Evolutionary conservation across 257 asterid genomes (phyloP).

Genomic region (Primulina huaijiensis): DNA sequence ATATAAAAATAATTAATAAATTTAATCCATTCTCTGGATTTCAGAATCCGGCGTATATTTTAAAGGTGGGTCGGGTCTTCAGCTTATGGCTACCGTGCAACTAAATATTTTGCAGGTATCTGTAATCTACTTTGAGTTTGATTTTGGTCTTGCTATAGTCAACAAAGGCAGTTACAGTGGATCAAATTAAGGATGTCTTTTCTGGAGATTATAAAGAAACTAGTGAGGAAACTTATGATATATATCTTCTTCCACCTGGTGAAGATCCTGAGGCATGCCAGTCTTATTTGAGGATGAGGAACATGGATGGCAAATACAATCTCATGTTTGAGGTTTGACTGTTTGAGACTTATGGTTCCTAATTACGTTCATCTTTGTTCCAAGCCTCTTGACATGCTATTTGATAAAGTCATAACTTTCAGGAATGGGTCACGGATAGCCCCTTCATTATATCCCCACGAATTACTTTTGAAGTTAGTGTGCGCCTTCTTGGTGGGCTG

Average conservation of each 20-base stretch:
- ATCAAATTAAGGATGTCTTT: slow-evolving; percentile 75
- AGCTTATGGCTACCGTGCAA: slow-evolving; percentile 23
- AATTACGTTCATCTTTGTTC: slow-evolving; percentile 13
- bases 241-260: slow-evolving; percentile 97
- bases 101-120: not conserved
- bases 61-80: slow-evolving; percentile 56
- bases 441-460: slow-evolving; percentile 98
- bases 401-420: slow-evolving; percentile 30
- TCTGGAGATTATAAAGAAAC: slow-evolving; percentile 56
- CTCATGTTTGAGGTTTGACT: slow-evolving; percentile 96
- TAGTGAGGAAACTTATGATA: slow-evolving; percentile 92
- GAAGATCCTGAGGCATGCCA: slow-evolving; percentile 99
- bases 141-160: slow-evolving; percentile 50
- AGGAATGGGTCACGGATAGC: slow-evolving; percentile 97
- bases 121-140: slow-evolving; percentile 27
- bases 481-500: slow-evolving; percentile 98
- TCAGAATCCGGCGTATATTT: slow-evolving; percentile 86
- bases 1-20: slow-evolving; percentile 84
- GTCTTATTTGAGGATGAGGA: slow-evolving; percentile 98
- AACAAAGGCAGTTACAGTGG: slow-evolving; percentile 59
- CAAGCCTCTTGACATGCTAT: not conserved
- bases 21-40: slow-evolving; percentile 98
- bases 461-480: slow-evolving; percentile 96
- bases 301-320: slow-evolving; percentile 91
- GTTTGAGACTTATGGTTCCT: slow-evolving; percentile 12